These are phyloP conservation scores for Yamadazyma conglobata DNA, from an alignment of 1,139 yeast genomes.

Conservation along the genomic window DNA sequence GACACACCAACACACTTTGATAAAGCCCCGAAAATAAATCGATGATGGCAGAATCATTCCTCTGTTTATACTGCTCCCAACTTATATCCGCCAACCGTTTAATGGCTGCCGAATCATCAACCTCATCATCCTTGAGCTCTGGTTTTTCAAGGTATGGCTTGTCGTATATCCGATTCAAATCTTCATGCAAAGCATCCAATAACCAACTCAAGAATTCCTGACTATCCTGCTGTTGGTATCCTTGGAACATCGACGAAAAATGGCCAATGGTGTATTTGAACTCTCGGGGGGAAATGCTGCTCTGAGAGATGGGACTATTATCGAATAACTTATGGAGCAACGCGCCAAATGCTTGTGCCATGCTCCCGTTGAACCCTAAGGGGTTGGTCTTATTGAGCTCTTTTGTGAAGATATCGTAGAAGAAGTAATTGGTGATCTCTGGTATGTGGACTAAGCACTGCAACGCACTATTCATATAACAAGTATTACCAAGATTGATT, in stretches of 20 bases:
- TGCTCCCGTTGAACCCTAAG: slow-evolving; percentile 77
- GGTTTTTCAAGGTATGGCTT: slow-evolving; percentile 93
- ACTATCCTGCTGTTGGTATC: slow-evolving; percentile 91
- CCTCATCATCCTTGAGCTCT: slow-evolving; percentile 63
- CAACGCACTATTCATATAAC: slow-evolving; percentile 95
- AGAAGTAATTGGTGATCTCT: slow-evolving; percentile 74
- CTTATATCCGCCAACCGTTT: slow-evolving; percentile 64
- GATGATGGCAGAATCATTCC: slow-evolving; percentile 82
- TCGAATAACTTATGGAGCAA: slow-evolving; percentile 58
- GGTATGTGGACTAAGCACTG: slow-evolving; percentile 90
- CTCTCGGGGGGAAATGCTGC: slow-evolving; percentile 60
- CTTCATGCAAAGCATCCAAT: slow-evolving; percentile 91
- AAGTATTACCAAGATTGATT: slow-evolving; percentile 84
- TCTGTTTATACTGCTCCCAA: slow-evolving; percentile 74
- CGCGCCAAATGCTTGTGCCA: slow-evolving; percentile 71
- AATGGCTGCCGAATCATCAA: slow-evolving; percentile 53
- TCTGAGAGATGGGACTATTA: slow-evolving; percentile 11
- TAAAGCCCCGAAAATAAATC: slow-evolving; percentile 90
- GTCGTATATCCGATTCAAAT: slow-evolving; percentile 72
- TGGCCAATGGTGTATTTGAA: slow-evolving; percentile 80
- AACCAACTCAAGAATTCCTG: slow-evolving; percentile 91
- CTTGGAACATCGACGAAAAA: slow-evolving; percentile 78
- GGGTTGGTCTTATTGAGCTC: slow-evolving; percentile 75
- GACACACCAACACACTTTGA: slow-evolving; percentile 86
- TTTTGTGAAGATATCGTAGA: slow-evolving; percentile 52